These are phyloP conservation scores for Penicillium concentricum DNA, from an alignment of 2,329 filamentous ascomycete species.

Conservation along the genomic window DNA sequence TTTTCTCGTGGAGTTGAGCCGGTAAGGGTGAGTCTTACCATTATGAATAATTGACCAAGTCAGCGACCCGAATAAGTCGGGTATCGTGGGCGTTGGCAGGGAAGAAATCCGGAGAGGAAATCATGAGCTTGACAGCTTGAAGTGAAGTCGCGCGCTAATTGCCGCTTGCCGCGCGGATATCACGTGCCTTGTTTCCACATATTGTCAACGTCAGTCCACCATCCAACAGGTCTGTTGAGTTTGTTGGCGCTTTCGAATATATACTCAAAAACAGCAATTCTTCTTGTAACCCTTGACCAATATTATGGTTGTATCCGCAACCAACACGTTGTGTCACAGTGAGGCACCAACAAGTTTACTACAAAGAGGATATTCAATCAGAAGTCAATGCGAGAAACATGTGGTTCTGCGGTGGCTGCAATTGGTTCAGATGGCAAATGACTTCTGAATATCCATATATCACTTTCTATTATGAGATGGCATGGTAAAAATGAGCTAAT, in stretches of 20 bases:
- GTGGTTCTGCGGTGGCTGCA: no score
- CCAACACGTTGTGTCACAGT: neutral
- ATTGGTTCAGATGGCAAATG: no score
- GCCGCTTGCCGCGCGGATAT: constrained; percentile 27
- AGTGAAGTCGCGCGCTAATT: constrained; percentile 30
- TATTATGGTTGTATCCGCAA: neutral
- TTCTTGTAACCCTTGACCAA: neutral
- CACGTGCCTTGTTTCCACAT: constrained; percentile 4
- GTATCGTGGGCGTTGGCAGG: constrained; percentile 16
- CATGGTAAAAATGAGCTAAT: no score
- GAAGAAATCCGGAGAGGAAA: constrained; percentile 22
- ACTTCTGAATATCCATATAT: no score
- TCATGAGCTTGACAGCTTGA: constrained; percentile 25
- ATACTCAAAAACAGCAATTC: no score
- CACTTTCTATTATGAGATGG: no score
- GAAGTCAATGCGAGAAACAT: no score
- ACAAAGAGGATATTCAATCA: no score
- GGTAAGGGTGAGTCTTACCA: constrained; percentile 24
- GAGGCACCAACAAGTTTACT: no score
- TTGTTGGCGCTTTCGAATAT: neutral
- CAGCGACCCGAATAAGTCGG: constrained; percentile 12
- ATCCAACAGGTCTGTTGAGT: constrained; percentile 6
- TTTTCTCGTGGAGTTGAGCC: neutral
- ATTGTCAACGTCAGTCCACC: neutral
- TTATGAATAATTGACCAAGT: constrained; percentile 24